These are phyloP conservation scores for Acanthamoeba lenticulata DNA, from an alignment of 208 protist species.

Conservation along the genomic window DNA sequence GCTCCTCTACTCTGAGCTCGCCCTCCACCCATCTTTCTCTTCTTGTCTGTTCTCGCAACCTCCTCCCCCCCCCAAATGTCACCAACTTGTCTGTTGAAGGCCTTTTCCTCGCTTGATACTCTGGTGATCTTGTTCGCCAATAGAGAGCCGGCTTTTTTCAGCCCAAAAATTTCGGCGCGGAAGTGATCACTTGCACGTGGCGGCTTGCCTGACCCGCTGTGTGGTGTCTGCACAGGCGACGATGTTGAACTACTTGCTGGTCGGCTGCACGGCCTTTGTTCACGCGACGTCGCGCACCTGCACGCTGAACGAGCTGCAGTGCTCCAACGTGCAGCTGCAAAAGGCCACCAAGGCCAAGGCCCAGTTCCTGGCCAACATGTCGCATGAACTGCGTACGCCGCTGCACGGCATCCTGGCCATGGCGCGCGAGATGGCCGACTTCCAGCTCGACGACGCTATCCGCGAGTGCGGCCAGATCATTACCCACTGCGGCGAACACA, in stretches of 20 bases:
- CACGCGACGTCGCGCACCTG: not conserved
- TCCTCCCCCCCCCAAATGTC: not conserved
- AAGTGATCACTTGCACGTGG: too few relatives aligned
- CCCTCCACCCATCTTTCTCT: not conserved
- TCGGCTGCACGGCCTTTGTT: conserved; percentile 5
- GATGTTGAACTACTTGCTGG: not conserved
- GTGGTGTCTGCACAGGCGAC: not conserved
- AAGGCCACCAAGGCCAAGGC: conserved; percentile 25
- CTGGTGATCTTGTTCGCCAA: too few relatives aligned
- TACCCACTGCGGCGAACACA: not conserved
- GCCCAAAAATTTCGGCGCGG: too few relatives aligned
- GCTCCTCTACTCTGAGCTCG: not conserved
- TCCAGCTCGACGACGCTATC: not conserved
- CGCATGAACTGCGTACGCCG: conserved; percentile 39
- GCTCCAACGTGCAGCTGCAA: conserved; percentile 14
- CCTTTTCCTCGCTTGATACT: too few relatives aligned
- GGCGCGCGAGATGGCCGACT: not conserved
- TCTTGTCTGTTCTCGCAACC: too few relatives aligned
- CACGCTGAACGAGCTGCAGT: not conserved
- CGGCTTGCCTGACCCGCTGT: not conserved
- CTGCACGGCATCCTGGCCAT: conserved; percentile 27
- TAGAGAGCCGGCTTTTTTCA: too few relatives aligned
- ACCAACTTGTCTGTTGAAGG: too few relatives aligned
- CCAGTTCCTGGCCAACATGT: conserved; percentile 57
- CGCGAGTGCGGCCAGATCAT: not conserved